phyloP scores from a whole-genome alignment of 2,329 filamentous ascomycete species.

The Zelopaecilomyces penicillatus region DNA sequence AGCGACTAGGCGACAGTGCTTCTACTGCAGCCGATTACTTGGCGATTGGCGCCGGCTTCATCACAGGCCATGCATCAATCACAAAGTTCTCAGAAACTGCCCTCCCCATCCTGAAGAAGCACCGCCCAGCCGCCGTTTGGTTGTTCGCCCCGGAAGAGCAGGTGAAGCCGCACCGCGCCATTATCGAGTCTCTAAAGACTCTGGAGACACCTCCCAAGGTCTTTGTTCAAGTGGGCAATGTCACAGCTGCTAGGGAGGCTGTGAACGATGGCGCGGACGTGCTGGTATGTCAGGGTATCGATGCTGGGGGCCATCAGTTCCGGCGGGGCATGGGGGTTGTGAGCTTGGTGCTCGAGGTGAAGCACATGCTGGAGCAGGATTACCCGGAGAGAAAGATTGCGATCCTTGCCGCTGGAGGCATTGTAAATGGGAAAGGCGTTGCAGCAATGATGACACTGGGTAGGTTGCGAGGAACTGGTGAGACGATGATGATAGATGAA shows the following conservation, averaged over 20 bases:
- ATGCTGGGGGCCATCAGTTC: constrained; percentile 58
- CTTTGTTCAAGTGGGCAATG: constrained; percentile 55
- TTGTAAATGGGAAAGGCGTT: constrained; percentile 46
- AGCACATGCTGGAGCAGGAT: constrained; percentile 33
- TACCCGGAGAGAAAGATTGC: constrained; percentile 25
- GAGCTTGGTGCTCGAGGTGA: constrained; percentile 49
- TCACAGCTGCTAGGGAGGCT: constrained; percentile 44
- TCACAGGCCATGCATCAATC: constrained; percentile 42
- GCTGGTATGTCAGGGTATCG: constrained; percentile 53
- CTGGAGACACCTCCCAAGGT: constrained; percentile 33
- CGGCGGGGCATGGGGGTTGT: constrained; percentile 45
- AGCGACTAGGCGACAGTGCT: constrained; percentile 17
- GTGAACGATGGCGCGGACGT: constrained; percentile 44
- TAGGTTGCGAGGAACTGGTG: constrained; percentile 40
- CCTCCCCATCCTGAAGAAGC: constrained; percentile 41
- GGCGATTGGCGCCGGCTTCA: constrained; percentile 48
- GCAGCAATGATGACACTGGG: constrained; percentile 48
- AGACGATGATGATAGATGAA: constrained; percentile 45
- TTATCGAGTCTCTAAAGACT: constrained; percentile 27
- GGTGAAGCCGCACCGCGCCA: constrained; percentile 26
- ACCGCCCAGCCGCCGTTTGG: constrained; percentile 55
- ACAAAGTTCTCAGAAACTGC: constrained; percentile 33
- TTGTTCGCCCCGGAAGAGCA: constrained; percentile 52
- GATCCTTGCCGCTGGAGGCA: constrained; percentile 52
- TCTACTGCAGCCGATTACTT: constrained; percentile 33